phyloP scores from a whole-genome alignment of 169 alveolate species.

The Eimeria necatrix region DNA sequence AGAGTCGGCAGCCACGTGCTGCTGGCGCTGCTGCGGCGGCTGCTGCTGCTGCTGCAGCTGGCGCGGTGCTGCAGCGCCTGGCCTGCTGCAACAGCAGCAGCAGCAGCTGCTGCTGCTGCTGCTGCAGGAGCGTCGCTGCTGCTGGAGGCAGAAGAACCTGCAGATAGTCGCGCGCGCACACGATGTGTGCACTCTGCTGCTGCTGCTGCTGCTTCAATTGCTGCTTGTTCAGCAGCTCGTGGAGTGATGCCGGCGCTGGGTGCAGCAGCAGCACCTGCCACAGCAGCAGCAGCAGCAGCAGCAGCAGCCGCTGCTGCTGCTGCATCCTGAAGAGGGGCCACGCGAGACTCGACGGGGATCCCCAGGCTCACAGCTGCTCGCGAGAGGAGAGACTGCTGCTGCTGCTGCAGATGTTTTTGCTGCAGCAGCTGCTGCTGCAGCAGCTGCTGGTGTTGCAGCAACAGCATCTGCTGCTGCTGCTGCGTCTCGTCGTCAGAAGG shows the following conservation, averaged over 20 bases:
- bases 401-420: constrained; percentile 35
- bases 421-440: constrained; percentile 23
- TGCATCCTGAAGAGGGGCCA: not conserved
- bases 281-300: not conserved
- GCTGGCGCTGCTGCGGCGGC: constrained; percentile 5
- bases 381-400: not conserved
- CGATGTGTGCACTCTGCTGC: not conserved
- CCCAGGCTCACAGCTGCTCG: constrained; percentile 44
- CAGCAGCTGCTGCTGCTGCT: constrained; percentile 39
- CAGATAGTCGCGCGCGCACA: not conserved
- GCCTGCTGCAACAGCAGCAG: constrained; percentile 37
- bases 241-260: not conserved
- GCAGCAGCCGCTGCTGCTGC: not conserved
- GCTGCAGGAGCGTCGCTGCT: not conserved
- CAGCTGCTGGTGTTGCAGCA: not conserved
- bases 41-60: not conserved
- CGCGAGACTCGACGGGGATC: not conserved
- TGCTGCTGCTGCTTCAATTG: not conserved
- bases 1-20: constrained; percentile 32
- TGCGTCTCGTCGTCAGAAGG: not conserved
- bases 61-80: not conserved
- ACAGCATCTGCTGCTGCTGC: constrained; percentile 9
- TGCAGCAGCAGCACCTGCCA: constrained; percentile 4
- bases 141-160: constrained; percentile 15
- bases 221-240: not conserved